These are phyloP conservation scores for Boeremia exigua DNA, from an alignment of 2,329 filamentous ascomycete species.

Conservation along the genomic window DNA sequence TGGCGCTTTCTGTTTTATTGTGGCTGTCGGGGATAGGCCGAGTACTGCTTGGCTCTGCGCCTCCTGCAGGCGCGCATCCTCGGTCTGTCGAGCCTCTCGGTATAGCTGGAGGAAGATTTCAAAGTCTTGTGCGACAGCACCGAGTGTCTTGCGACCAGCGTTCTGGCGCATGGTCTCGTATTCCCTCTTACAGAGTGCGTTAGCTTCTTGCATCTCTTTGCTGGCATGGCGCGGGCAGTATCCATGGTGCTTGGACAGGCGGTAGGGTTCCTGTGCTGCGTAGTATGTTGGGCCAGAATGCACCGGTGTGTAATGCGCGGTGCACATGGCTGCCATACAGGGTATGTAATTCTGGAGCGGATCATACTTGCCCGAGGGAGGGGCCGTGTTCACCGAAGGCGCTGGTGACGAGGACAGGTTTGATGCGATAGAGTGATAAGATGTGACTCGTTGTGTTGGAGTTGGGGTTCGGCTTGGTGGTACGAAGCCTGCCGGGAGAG, in stretches of 20 bases:
- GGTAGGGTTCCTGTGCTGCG: constrained; percentile 35
- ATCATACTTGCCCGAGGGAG: constrained; percentile 33
- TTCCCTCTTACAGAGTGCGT: constrained; percentile 29
- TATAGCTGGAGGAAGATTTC: constrained; percentile 28
- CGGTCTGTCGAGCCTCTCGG: constrained; percentile 19
- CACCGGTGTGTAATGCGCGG: constrained; percentile 31
- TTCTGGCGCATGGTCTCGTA: constrained; percentile 41
- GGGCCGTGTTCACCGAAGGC: constrained; percentile 19
- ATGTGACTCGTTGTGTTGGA: constrained; percentile 23
- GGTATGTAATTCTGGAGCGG: constrained; percentile 40
- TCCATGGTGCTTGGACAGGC: constrained; percentile 32
- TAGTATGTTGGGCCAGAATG: constrained; percentile 38
- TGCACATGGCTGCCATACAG: constrained; percentile 34
- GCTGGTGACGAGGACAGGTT: constrained; percentile 25
- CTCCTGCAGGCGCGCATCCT: constrained; percentile 18
- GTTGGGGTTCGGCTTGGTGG: constrained; percentile 15
- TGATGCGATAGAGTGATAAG: constrained; percentile 29
- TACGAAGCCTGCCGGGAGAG: constrained; percentile 24
- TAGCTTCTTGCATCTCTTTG: constrained; percentile 36
- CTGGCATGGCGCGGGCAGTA: constrained; percentile 38
- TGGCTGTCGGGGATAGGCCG: constrained; percentile 1
- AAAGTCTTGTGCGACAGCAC: constrained; percentile 36
- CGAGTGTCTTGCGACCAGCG: constrained; percentile 42
- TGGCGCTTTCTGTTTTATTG: constrained; percentile 1
- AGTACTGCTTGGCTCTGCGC: constrained; percentile 24